Evolutionary conservation across 495 filamentous ascomycete genomes (phyloP).

Genomic region (Umbilicaria muhlenbergii): DNA sequence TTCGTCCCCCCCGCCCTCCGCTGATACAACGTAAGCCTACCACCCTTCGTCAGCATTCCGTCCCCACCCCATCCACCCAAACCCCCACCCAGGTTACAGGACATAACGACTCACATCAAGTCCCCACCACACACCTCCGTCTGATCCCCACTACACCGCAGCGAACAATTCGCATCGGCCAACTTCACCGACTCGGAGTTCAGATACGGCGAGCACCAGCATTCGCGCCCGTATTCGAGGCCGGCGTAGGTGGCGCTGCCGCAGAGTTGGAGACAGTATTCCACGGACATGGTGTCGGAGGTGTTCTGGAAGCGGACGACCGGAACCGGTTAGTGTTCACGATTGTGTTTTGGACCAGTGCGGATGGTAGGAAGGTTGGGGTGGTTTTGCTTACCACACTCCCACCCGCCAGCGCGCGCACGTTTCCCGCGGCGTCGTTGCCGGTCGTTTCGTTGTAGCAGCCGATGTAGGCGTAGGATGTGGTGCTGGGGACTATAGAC

Average conservation of each 20-base stretch:
- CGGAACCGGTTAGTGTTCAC: too few relatives aligned
- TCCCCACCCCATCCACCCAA: too few relatives aligned
- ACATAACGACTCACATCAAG: slow-evolving; percentile 4
- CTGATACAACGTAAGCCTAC: too few relatives aligned
- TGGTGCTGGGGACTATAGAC: slow-evolving; percentile 7
- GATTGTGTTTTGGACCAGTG: too few relatives aligned
- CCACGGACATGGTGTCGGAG: slow-evolving; percentile 15
- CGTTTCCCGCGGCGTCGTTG: neutral
- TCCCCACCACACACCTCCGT: slow-evolving; percentile 14
- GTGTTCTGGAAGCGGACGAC: slow-evolving; percentile 3
- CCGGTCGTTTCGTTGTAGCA: slow-evolving; percentile 21
- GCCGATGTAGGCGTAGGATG: slow-evolving; percentile 14
- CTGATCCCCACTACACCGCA: slow-evolving; percentile 11
- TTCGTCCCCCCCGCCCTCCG: too few relatives aligned
- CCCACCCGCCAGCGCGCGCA: slow-evolving; percentile 11
- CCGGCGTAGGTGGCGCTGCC: slow-evolving; percentile 14
- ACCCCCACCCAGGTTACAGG: neutral
- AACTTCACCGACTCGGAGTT: slow-evolving; percentile 8
- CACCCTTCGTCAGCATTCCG: too few relatives aligned
- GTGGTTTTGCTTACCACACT: slow-evolving; percentile 7
- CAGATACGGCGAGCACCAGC: slow-evolving; percentile 13
- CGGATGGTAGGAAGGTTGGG: too few relatives aligned
- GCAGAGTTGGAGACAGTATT: slow-evolving; percentile 14
- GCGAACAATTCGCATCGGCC: slow-evolving; percentile 10
- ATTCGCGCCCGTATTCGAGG: slow-evolving; percentile 17